phyloP scores from a whole-genome alignment of 306 rosid species.

The Herpetospermum pedunculosum region DNA sequence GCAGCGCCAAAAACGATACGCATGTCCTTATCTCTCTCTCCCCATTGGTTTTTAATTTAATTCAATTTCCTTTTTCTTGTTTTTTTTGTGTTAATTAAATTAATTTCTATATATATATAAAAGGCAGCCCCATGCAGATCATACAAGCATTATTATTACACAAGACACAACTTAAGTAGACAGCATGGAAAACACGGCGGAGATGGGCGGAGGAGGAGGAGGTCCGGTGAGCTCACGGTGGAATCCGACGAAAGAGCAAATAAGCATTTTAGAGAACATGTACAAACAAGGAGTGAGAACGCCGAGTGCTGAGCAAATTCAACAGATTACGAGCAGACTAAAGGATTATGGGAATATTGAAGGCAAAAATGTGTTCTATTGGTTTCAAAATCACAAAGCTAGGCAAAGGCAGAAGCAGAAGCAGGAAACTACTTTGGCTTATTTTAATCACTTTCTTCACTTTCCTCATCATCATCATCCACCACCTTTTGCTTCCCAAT shows the following conservation, averaged over 20 bases:
- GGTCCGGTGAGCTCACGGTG: constrained; percentile 39
- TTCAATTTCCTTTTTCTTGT: neutral
- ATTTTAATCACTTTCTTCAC: constrained; percentile 36
- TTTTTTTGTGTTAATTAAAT: neutral
- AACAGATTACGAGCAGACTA: constrained; percentile 54
- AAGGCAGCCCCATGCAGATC: neutral
- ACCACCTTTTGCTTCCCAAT: constrained; percentile 20
- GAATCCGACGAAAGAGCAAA: constrained; percentile 92
- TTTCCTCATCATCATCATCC: neutral
- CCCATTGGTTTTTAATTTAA: neutral
- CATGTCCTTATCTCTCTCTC: constrained; percentile 54
- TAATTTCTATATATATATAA: neutral
- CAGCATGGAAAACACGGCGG: constrained; percentile 16
- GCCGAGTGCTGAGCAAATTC: constrained; percentile 75
- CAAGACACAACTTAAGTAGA: no score
- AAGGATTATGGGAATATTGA: constrained; percentile 68
- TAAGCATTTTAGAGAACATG: constrained; percentile 53
- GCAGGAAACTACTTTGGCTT: constrained; percentile 41
- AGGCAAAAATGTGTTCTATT: constrained; percentile 90
- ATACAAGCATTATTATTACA: no score
- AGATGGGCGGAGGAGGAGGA: neutral
- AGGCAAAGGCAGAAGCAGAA: constrained; percentile 86
- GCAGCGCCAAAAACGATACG: constrained; percentile 84
- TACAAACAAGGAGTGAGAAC: constrained; percentile 78
- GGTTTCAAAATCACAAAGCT: constrained; percentile 98